Conservation (phyloP, 768 basidiomycete species). For the Lentinula boryana region DNA sequence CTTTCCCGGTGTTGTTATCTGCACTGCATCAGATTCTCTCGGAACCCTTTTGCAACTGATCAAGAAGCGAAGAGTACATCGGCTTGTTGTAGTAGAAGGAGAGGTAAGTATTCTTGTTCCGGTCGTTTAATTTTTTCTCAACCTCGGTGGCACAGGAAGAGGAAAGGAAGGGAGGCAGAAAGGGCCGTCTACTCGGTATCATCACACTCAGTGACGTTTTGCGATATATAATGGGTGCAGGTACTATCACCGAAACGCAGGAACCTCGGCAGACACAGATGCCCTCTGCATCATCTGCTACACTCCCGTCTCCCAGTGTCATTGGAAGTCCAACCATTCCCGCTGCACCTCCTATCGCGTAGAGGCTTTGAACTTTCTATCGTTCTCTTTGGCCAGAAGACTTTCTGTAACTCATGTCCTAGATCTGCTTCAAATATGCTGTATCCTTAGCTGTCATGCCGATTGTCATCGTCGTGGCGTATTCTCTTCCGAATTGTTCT, state of each 20-base stretch:
- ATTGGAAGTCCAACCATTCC: background rate
- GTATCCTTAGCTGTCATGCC: background rate
- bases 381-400: background rate
- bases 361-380: background rate
- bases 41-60: conserved; percentile 87
- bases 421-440: background rate
- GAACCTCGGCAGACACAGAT: background rate
- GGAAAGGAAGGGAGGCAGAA: conserved; percentile 73
- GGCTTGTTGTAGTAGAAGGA: conserved; percentile 92
- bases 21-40: conserved; percentile 87
- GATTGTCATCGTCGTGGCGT: background rate
- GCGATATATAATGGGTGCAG: conserved; percentile 70
- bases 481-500: background rate
- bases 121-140: background rate
- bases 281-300: background rate
- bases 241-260: conserved; percentile 32
- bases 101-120: conserved; percentile 45
- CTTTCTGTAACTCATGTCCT: background rate
- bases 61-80: conserved; percentile 89
- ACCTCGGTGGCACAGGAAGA: conserved; percentile 49
- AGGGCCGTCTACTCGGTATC: conserved; percentile 78
- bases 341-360: background rate
- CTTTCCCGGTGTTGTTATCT: conserved; percentile 96
- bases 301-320: background rate
- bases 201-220: conserved; percentile 88